phyloP scores from a whole-genome alignment of 805 yeast genomes.

The Candida khao-thaluensis region DNA sequence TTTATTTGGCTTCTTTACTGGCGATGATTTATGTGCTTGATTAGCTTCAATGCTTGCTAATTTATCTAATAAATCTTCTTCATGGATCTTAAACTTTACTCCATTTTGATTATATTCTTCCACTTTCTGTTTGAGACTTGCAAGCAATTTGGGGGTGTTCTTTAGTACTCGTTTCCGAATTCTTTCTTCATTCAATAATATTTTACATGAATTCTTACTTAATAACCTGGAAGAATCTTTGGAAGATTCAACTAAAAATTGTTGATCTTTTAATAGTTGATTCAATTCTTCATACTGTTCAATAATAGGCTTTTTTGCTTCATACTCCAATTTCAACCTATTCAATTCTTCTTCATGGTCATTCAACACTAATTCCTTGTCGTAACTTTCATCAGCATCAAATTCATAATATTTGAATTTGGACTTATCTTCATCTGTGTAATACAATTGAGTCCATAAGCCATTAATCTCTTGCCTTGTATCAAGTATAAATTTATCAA shows the following conservation, averaged over 20 bases:
- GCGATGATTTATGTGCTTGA: conserved; percentile 11
- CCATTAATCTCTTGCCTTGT: conserved; percentile 57
- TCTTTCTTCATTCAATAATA: conserved; percentile 77
- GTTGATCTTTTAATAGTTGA: conserved; percentile 57
- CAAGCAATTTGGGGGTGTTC: conserved; percentile 63
- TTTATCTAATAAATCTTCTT: conserved; percentile 46
- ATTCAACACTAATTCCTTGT: conserved; percentile 59
- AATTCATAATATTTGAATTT: conserved; percentile 42
- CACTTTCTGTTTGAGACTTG: conserved; percentile 49
- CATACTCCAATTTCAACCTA: conserved; percentile 49
- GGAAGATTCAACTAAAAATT: conserved; percentile 62
- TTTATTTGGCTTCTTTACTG: conserved; percentile 2
- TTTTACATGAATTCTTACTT: conserved; percentile 73
- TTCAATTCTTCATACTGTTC: conserved; percentile 54
- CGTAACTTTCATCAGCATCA: conserved; percentile 37
- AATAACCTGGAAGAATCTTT: conserved; percentile 78
- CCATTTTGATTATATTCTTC: conserved; percentile 44
- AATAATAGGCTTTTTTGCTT: conserved; percentile 54
- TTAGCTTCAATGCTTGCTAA: conserved; percentile 32
- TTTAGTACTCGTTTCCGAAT: conserved; percentile 65
- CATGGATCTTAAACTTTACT: conserved; percentile 39
- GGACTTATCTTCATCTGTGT: conserved; percentile 49
- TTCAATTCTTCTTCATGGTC: conserved; percentile 64
- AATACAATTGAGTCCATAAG: conserved; percentile 63
- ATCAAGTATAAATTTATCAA: conserved; percentile 66